A percentile compares a stretch with the other conserved stretches of the same genome.
phyloP scores from a whole-genome alignment of 352 stramenopile species.

The Plasmopara viticola region DNA sequence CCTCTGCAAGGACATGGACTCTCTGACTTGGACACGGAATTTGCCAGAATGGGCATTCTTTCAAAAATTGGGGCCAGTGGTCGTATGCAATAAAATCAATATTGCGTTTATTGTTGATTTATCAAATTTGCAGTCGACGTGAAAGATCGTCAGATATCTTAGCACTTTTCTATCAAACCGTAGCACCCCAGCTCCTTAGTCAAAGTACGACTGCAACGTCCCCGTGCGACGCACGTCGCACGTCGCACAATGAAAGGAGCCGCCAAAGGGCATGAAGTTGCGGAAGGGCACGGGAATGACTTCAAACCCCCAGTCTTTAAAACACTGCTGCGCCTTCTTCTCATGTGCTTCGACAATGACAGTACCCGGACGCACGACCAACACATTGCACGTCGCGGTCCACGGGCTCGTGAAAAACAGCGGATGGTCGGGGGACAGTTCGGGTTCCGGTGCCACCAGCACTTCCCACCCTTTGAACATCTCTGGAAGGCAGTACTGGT shows the following conservation, averaged over 20 bases:
- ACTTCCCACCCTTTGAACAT: constrained; percentile 91
- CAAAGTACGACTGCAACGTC: constrained; percentile 84
- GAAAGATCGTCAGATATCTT: too few relatives aligned
- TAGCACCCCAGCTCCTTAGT: constrained; percentile 12
- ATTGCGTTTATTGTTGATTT: too few relatives aligned
- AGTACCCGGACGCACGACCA: constrained; percentile 73
- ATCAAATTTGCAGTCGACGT: too few relatives aligned
- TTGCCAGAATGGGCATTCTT: too few relatives aligned
- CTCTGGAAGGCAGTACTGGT: constrained; percentile 81
- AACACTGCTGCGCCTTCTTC: constrained; percentile 68
- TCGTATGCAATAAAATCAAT: too few relatives aligned
- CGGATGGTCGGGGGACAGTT: constrained; percentile 71
- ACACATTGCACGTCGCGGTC: constrained; percentile 88
- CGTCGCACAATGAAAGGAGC: constrained; percentile 87
- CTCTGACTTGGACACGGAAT: too few relatives aligned
- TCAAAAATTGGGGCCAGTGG: too few relatives aligned
- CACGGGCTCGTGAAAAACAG: constrained; percentile 88
- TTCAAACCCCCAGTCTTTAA: constrained; percentile 87
- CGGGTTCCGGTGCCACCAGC: constrained; percentile 79
- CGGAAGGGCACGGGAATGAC: constrained; percentile 85
- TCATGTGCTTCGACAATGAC: constrained; percentile 85
- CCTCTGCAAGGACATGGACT: too few relatives aligned
- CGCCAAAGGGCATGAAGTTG: constrained; percentile 88
- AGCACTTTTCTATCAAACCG: too few relatives aligned
- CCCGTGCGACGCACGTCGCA: constrained; percentile 80